phyloP scores from a whole-genome alignment of 805 yeast genomes.

The Kurtzmaniella cleridarum region DNA sequence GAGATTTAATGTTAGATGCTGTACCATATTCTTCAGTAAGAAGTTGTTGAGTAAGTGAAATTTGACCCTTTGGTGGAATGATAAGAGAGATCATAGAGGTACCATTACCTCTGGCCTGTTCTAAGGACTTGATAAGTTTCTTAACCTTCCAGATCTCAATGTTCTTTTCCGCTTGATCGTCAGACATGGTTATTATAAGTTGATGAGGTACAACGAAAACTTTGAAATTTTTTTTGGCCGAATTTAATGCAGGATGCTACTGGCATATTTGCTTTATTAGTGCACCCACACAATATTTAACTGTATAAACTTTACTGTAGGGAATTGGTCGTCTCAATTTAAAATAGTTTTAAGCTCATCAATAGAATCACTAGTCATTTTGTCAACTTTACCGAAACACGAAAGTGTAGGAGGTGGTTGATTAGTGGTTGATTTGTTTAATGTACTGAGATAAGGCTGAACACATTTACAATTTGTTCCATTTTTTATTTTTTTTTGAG shows the following conservation, averaged over 20 bases:
- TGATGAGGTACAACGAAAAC: background rate
- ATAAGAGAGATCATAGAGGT: slow-evolving; percentile 97
- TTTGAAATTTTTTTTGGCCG: background rate
- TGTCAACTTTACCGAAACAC: no score
- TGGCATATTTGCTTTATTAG: no score
- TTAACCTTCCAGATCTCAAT: slow-evolving; percentile 99
- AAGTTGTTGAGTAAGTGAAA: slow-evolving; percentile 81
- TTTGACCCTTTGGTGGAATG: slow-evolving; percentile 93
- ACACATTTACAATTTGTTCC: no score
- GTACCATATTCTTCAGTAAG: slow-evolving; percentile 98
- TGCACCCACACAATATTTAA: no score
- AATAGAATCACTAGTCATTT: no score
- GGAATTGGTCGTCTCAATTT: no score
- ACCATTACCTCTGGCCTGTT: slow-evolving; percentile 95
- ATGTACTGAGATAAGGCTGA: no score
- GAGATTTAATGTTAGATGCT: slow-evolving; percentile 94
- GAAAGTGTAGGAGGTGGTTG: no score
- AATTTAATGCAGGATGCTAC: background rate
- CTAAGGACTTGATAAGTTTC: slow-evolving; percentile 82
- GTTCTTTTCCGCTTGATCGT: slow-evolving; percentile 63
- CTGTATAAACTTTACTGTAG: no score
- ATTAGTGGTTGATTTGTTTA: no score
- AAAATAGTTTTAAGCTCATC: no score
- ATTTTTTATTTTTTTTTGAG: no score
- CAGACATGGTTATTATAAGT: slow-evolving; percentile 11